Base-by-base conservation (phyloP, 257 asterid genomes). In the Solanum appendiculatum region DNA sequence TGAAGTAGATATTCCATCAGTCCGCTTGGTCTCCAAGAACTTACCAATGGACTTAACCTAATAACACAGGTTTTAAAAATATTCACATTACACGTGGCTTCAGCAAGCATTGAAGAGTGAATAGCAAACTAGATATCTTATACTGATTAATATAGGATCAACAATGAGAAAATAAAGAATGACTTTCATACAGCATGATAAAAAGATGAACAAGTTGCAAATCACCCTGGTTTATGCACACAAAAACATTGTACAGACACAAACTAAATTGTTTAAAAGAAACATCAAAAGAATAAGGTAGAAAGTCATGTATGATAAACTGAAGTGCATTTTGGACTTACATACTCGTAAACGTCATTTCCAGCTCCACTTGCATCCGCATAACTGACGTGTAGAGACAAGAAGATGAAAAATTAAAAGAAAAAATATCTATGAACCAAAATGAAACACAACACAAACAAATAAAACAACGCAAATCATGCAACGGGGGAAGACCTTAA, bases 321-420 rank as follows among this genome's bases (percentile, higher is more conserved):
- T 44, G 58, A 56, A 86, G 34, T 21, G 69, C 75, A 64, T 83
- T 82, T 77, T 27, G 86, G 81, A 89, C 93, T 92, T 89, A 92
- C 95, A 90, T 90, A 93, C 89, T 91, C 93, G 87, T 93, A 92
- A 83, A 93, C 96, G 87, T 93, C 94, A 18, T 89, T 89, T 86
- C 92, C 96, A 86, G 96, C 94, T 39, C 96, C 96, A 90, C 92
- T 93, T 82, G 95, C 87, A 93, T 93, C 96, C 48, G 95, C 95
- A 87, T 92, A 93, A 87, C 96, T 93, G 91, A 64, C 88, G 48
- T 44, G 81, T 84, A 60, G 85, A 91, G 33, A 60, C 42, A 60
- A 69, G 80, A 44, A 82, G 83, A 88, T 23, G 86, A 33, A 23
- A 90, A 66, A 63, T 63, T 20, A 63, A 72, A 74, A 25, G 27